phyloP scores from a whole-genome alignment of 2,329 filamentous ascomycete genomes.

The Xylariaceae sp. region DNA sequence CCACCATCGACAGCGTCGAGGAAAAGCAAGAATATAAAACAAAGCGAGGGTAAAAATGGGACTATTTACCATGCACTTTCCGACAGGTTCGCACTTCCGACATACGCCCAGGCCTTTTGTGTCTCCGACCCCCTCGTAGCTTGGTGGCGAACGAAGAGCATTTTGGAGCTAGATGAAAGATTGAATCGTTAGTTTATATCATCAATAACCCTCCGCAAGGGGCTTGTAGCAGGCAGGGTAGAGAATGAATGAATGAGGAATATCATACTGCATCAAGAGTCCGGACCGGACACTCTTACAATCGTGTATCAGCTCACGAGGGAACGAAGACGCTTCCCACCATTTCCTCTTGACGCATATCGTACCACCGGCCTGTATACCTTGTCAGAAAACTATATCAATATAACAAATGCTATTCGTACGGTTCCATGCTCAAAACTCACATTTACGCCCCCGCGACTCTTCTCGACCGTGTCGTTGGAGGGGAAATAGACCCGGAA shows the following conservation, averaged over 20 bases:
- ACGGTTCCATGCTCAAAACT: slow-evolving; percentile 25
- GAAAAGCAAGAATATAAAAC: too few relatives aligned
- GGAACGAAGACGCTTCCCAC: slow-evolving; percentile 68
- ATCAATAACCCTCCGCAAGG: too few relatives aligned
- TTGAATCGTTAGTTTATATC: background rate
- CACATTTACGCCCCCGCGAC: slow-evolving; percentile 57
- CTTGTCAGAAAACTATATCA: slow-evolving; percentile 6
- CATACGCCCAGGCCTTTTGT: slow-evolving; percentile 65
- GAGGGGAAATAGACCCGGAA: slow-evolving; percentile 81
- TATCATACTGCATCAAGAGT: slow-evolving; percentile 63
- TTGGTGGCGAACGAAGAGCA: slow-evolving; percentile 46
- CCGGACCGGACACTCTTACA: slow-evolving; percentile 65
- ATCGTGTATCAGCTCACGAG: slow-evolving; percentile 65
- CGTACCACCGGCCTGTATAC: slow-evolving; percentile 64
- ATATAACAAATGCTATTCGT: background rate
- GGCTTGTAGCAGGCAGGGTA: too few relatives aligned
- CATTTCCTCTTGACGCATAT: slow-evolving; percentile 72
- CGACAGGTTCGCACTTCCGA: slow-evolving; percentile 87
- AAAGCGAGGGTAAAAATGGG: background rate
- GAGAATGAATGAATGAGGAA: background rate
- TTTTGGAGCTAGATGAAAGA: slow-evolving; percentile 54
- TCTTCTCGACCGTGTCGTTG: slow-evolving; percentile 58
- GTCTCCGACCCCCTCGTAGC: slow-evolving; percentile 15
- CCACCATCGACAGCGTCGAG: slow-evolving; percentile 5
- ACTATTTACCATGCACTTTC: slow-evolving; percentile 84